Evolutionary conservation across 2,329 filamentous ascomycete species (phyloP).

Genomic region (Penicillium frequentans): DNA sequence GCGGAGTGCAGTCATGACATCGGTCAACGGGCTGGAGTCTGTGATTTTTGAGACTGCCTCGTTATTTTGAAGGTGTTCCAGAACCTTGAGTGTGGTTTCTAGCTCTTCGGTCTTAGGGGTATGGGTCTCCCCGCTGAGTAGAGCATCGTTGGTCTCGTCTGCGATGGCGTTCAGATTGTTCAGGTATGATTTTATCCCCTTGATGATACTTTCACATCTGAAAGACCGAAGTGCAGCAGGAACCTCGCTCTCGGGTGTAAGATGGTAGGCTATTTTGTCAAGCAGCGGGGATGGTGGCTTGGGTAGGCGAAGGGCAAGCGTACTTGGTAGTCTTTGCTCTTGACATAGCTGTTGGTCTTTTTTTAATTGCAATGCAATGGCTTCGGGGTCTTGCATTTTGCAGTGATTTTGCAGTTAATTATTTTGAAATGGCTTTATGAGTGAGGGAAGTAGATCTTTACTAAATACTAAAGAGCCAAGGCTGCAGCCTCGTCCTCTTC

Average conservation of each 20-base stretch:
- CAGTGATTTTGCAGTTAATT: no score
- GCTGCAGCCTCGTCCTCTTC: slow-evolving; percentile 1
- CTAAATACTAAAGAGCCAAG: no score
- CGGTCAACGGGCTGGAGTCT: slow-evolving; percentile 5
- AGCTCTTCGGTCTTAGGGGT: slow-evolving; percentile 14
- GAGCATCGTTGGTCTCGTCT: neutral
- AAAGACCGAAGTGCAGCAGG: slow-evolving; percentile 2
- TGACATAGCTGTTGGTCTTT: slow-evolving; percentile 31
- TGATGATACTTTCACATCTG: slow-evolving; percentile 19
- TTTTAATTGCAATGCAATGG: slow-evolving; percentile 18
- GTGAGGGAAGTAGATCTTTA: no score
- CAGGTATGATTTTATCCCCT: slow-evolving; percentile 18
- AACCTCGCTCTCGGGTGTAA: slow-evolving; percentile 14
- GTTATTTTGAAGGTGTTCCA: slow-evolving; percentile 19
- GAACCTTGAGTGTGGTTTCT: slow-evolving; percentile 17
- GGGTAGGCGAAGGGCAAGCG: slow-evolving; percentile 16
- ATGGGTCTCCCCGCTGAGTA: neutral
- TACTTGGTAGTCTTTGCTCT: slow-evolving; percentile 19
- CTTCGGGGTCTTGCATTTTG: slow-evolving; percentile 2
- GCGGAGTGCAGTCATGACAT: slow-evolving; percentile 8
- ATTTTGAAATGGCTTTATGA: no score
- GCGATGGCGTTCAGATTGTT: slow-evolving; percentile 12
- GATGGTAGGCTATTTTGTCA: slow-evolving; percentile 11
- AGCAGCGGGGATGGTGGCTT: slow-evolving; percentile 5
- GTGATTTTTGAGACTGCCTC: slow-evolving; percentile 2